phyloP scores from a whole-genome alignment of 352 stramenopile genomes.

The Phytophthora palmivora region DNA sequence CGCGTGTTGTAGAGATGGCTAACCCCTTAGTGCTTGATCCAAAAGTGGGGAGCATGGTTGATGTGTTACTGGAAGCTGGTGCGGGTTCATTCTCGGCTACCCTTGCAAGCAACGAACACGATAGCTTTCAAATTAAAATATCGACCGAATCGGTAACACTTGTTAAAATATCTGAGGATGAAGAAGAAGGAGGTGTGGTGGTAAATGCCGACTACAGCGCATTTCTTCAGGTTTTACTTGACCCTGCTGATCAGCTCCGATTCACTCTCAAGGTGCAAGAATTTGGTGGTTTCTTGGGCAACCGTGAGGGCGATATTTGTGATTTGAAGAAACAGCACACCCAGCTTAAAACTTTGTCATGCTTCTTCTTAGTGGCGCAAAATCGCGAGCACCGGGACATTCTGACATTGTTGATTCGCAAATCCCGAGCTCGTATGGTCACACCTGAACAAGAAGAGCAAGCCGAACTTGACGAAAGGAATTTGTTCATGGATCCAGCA shows the following conservation, averaged over 20 bases:
- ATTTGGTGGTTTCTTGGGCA: slow-evolving; percentile 75
- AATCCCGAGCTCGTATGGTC: slow-evolving; percentile 67
- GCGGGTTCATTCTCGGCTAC: slow-evolving; percentile 82
- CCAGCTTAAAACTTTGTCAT: slow-evolving; percentile 60
- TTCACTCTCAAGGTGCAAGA: slow-evolving; percentile 85
- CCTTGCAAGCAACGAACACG: slow-evolving; percentile 75
- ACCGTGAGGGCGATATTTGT: slow-evolving; percentile 63
- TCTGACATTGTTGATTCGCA: slow-evolving; percentile 70
- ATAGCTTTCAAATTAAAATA: slow-evolving; percentile 89
- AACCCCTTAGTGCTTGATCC: slow-evolving; percentile 61
- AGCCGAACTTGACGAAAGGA: slow-evolving; percentile 66
- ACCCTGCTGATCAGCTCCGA: slow-evolving; percentile 65
- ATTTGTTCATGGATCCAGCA: slow-evolving; percentile 76
- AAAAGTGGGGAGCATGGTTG: slow-evolving; percentile 70
- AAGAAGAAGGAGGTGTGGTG: slow-evolving; percentile 69
- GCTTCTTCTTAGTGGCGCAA: slow-evolving; percentile 80
- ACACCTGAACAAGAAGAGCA: slow-evolving; percentile 58
- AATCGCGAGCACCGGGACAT: slow-evolving; percentile 86
- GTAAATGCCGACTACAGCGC: slow-evolving; percentile 57
- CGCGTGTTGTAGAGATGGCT: slow-evolving; percentile 62
- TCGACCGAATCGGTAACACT: slow-evolving; percentile 52
- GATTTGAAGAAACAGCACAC: slow-evolving; percentile 55
- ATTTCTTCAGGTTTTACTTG: slow-evolving; percentile 77
- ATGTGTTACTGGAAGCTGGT: slow-evolving; percentile 74
- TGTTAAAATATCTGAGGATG: slow-evolving; percentile 79